Percentiles rank a stretch among this genome's conserved stretches.
These are phyloP conservation scores for Yamadazyma diddensiae DNA, from an alignment of 1,139 yeast species.

Conservation along the genomic window DNA sequence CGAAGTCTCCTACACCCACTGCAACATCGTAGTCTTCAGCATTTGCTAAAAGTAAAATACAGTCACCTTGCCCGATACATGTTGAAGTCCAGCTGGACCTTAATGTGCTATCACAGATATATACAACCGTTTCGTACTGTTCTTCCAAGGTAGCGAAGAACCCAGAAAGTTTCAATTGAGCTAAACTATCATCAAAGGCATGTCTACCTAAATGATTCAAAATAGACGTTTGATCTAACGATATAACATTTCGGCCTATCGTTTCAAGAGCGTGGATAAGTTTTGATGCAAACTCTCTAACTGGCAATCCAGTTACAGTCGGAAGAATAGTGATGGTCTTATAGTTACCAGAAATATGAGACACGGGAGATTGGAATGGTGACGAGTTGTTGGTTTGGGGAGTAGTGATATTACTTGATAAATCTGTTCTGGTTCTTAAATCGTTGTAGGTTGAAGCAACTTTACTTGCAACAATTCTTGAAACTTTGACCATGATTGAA, in stretches of 20 bases:
- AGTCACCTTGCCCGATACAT: conserved; percentile 93
- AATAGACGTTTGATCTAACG: conserved; percentile 79
- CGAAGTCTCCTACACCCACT: conserved; percentile 82
- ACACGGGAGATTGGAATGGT: conserved; percentile 19
- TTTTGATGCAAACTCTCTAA: conserved; percentile 75
- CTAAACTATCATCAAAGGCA: conserved; percentile 82
- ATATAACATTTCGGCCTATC: conserved; percentile 71
- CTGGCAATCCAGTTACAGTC: conserved; percentile 75
- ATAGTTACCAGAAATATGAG: conserved; percentile 45
- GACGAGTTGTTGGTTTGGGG: conserved; percentile 13
- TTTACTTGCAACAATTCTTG: conserved; percentile 81
- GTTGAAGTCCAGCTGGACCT: conserved; percentile 89
- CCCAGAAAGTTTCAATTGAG: conserved; percentile 81
- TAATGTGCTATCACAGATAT: conserved; percentile 82
- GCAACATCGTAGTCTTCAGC: conserved; percentile 60
- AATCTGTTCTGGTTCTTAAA: conserved; percentile 7
- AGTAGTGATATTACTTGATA: conserved; percentile 17
- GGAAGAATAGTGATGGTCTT: conserved; percentile 87
- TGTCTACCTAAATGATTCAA: conserved; percentile 81
- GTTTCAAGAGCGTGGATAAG: conserved; percentile 67
- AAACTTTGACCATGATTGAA: conserved; percentile 84
- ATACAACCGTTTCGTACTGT: conserved; percentile 78
- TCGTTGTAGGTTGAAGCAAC: conserved; percentile 32
- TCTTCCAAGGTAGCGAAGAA: conserved; percentile 91
- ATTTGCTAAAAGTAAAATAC: conserved; percentile 70